These are phyloP conservation scores for Dictyostelium gargantuum DNA, from an alignment of 208 protist genomes.

Conservation along the genomic window DNA sequence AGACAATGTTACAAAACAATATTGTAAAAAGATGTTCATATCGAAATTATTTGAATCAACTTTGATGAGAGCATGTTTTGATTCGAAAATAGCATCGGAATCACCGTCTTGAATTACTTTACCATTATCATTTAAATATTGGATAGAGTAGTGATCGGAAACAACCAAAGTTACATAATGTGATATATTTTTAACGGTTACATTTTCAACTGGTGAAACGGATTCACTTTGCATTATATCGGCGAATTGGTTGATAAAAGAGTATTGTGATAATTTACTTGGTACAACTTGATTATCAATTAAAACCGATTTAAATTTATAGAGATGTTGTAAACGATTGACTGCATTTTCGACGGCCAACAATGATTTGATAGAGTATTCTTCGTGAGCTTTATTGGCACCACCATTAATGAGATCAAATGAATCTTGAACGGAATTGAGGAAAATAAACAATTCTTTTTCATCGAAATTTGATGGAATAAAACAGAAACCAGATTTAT, in stretches of 20 bases:
- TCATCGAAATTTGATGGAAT: constrained; percentile 35
- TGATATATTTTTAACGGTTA: not conserved
- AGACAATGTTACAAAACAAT: not conserved
- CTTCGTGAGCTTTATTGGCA: not conserved
- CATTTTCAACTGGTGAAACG: not conserved
- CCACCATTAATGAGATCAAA: not conserved
- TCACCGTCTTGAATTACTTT: not conserved
- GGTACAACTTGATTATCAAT: not conserved
- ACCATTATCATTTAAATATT: not conserved
- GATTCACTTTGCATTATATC: not conserved
- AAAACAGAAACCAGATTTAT: not conserved
- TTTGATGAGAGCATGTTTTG: not conserved
- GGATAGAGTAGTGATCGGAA: not conserved
- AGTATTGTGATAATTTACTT: not conserved
- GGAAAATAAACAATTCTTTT: constrained; percentile 17
- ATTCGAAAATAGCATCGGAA: not conserved
- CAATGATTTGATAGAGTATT: not conserved
- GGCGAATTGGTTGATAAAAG: not conserved
- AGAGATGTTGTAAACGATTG: not conserved
- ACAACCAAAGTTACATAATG: not conserved
- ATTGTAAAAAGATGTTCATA: not conserved
- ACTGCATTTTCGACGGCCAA: not conserved
- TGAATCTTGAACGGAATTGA: not conserved
- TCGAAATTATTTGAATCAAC: not conserved
- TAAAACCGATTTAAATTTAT: not conserved